Evolutionary conservation across 345 rosid species (phyloP).

Genomic region (Lumnitzera racemosa): DNA sequence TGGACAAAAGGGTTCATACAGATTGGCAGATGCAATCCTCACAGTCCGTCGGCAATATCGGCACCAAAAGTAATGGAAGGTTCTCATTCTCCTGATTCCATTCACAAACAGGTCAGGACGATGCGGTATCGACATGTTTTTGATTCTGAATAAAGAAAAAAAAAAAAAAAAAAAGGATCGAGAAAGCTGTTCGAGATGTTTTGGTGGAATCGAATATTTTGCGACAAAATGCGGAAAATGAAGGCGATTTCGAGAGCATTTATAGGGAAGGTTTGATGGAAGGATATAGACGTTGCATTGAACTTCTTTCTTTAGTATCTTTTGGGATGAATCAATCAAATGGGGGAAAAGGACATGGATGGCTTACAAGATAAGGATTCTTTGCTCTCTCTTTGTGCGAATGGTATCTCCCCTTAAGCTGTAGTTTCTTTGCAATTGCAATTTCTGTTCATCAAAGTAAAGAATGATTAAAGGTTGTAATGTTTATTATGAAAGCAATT

Average conservation of each 20-base stretch:
- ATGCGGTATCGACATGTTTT: conserved; percentile 21
- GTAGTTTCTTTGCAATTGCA: too few species aligned
- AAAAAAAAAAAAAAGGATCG: too few species aligned
- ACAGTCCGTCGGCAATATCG: conserved; percentile 42
- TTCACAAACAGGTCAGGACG: conserved; percentile 46
- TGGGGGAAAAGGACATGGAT: too few species aligned
- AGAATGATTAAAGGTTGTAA: too few species aligned
- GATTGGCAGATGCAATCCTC: conserved; percentile 34
- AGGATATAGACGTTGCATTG: neutral
- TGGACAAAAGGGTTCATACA: conserved; percentile 37
- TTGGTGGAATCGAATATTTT: neutral
- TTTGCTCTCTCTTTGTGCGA: too few species aligned
- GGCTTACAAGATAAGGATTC: too few species aligned
- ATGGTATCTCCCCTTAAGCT: too few species aligned
- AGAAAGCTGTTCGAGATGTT: neutral
- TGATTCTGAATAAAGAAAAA: neutral
- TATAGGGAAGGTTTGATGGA: neutral
- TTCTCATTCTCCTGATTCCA: conserved; percentile 53
- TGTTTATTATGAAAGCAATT: too few species aligned
- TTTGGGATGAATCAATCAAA: too few species aligned
- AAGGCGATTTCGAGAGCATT: neutral
- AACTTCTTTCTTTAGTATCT: too few species aligned
- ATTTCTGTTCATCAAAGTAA: too few species aligned
- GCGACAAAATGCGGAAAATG: neutral
- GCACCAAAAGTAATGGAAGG: conserved; percentile 65